Evolutionary conservation across 2,329 filamentous ascomycete species (phyloP).

Genomic region (Penicillium sp.): DNA sequence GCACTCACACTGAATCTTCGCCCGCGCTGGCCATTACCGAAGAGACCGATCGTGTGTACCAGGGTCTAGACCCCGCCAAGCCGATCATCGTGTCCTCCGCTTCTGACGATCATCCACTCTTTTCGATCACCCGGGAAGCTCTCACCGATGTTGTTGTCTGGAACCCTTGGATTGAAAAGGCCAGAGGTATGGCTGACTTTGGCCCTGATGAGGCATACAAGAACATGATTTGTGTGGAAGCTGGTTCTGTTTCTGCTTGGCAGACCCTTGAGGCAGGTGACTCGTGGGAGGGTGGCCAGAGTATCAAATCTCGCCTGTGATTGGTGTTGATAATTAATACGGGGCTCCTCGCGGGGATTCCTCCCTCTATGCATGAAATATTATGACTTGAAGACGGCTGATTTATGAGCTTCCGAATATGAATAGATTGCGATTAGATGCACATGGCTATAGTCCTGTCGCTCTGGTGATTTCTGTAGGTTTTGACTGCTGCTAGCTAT

Average conservation of each 20-base stretch:
- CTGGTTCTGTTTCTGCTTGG: constrained; percentile 80
- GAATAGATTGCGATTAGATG: background rate
- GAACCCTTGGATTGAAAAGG: constrained; percentile 94
- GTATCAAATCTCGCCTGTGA: constrained; percentile 49
- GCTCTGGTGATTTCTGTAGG: too few species aligned
- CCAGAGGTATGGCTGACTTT: constrained; percentile 81
- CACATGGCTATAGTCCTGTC: background rate
- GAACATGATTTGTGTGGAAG: constrained; percentile 93
- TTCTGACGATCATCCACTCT: constrained; percentile 62
- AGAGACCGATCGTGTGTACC: constrained; percentile 90
- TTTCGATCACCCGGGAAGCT: constrained; percentile 79
- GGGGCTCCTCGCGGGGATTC: background rate
- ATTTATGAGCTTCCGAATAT: background rate
- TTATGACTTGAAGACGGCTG: constrained; percentile 16
- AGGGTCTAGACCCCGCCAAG: constrained; percentile 56
- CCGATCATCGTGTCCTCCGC: constrained; percentile 38
- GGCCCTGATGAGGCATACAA: constrained; percentile 85
- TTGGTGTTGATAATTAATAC: background rate
- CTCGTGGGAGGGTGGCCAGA: constrained; percentile 65
- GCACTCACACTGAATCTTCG: constrained; percentile 65
- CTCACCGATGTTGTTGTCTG: constrained; percentile 88
- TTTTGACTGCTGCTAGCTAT: too few species aligned
- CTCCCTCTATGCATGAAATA: constrained; percentile 5
- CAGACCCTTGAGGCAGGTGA: constrained; percentile 80
- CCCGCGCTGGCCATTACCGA: constrained; percentile 67